These are phyloP conservation scores for Lentinula guzmanii DNA, from an alignment of 768 basidiomycete species.

Conservation along the genomic window DNA sequence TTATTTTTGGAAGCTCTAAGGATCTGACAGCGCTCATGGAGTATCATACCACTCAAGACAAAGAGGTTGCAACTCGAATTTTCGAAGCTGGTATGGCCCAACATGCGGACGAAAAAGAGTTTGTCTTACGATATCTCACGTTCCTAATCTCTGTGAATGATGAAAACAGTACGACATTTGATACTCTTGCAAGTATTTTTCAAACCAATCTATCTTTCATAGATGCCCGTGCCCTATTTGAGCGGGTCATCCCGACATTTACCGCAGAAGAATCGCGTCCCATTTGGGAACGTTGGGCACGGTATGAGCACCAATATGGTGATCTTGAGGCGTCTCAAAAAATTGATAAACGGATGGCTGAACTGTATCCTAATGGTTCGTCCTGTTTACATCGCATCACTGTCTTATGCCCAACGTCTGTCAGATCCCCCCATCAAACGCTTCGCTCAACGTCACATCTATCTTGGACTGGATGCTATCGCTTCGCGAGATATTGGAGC, in stretches of 20 bases:
- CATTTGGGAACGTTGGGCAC: conserved; percentile 94
- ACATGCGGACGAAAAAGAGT: conserved; percentile 80
- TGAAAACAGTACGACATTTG: conserved; percentile 70
- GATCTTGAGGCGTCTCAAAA: conserved; percentile 84
- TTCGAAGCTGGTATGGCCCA: conserved; percentile 89
- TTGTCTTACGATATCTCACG: conserved; percentile 81
- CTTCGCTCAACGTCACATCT: conserved; percentile 81
- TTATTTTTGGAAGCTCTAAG: neutral
- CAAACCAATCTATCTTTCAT: conserved; percentile 4
- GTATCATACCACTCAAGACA: conserved; percentile 82
- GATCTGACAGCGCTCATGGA: conserved; percentile 75
- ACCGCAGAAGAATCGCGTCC: conserved; percentile 72
- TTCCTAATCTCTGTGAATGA: conserved; percentile 95
- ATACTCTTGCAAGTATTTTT: neutral
- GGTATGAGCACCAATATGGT: conserved; percentile 94
- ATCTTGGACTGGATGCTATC: conserved; percentile 82
- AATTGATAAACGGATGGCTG: conserved; percentile 83
- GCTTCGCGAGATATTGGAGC: conserved; percentile 86
- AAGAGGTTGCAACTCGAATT: conserved; percentile 77
- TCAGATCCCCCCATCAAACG: conserved; percentile 87
- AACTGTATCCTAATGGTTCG: conserved; percentile 81
- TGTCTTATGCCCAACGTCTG: conserved; percentile 1
- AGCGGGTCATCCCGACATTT: conserved; percentile 78
- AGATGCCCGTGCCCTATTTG: conserved; percentile 97
- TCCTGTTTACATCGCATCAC: conserved; percentile 3